Percentiles rank a stretch among this genome's conserved stretches.
These are phyloP conservation scores for Vicia villosa DNA, from an alignment of 306 rosid genomes.

Conservation along the genomic window DNA sequence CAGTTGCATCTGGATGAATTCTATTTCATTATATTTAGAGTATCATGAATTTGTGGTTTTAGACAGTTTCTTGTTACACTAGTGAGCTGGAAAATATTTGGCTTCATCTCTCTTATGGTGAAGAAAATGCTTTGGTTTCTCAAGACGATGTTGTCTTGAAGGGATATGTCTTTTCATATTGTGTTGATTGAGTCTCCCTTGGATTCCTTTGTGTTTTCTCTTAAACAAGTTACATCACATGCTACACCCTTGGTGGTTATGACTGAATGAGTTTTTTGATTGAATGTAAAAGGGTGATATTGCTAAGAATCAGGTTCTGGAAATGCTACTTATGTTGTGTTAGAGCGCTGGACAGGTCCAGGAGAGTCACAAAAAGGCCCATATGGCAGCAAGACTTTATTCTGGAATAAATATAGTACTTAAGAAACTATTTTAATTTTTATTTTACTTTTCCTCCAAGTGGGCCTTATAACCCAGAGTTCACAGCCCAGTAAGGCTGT, in stretches of 20 bases:
- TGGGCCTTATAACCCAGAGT: no score
- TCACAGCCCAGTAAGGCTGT: no score
- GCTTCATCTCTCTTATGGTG: slow-evolving; percentile 9
- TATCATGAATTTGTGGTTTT: slow-evolving; percentile 8
- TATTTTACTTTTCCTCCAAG: no score
- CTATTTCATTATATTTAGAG: slow-evolving; percentile 8
- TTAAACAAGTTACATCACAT: slow-evolving; percentile 5
- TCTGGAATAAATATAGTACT: no score
- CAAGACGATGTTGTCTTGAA: slow-evolving; percentile 31
- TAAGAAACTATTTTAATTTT: no score
- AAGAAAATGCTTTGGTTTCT: slow-evolving; percentile 26
- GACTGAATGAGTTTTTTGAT: slow-evolving; percentile 9
- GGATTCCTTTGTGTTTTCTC: slow-evolving; percentile 8
- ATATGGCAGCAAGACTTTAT: no score
- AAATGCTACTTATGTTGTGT: no score
- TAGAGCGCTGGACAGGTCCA: no score
- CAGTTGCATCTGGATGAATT: background rate
- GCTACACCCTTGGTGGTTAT: background rate
- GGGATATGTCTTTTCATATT: background rate
- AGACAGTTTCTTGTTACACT: slow-evolving; percentile 17
- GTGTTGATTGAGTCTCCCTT: background rate
- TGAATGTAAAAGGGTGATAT: slow-evolving; percentile 11
- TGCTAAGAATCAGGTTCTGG: no score
- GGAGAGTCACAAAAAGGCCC: no score
- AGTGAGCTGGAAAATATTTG: slow-evolving; percentile 5